Conservation (phyloP, 768 basidiomycete species). For the Porpolomopsis calyptriformis region DNA sequence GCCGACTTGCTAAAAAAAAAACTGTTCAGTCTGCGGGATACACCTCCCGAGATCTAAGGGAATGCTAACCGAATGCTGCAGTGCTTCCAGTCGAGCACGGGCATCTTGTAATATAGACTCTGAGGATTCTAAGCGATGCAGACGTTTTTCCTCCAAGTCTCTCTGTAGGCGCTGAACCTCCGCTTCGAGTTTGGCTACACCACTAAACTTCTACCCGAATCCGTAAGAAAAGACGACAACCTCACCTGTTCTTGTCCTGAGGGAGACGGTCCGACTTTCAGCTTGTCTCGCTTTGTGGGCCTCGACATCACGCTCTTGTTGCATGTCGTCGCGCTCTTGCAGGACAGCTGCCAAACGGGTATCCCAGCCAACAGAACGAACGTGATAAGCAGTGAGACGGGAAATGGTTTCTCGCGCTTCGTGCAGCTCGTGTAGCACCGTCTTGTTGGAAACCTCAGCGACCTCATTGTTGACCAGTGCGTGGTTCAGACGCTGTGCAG, state of each 20-base stretch:
- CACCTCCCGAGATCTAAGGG: slow-evolving; percentile 6
- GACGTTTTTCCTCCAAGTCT: slow-evolving; percentile 49
- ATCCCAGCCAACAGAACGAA: slow-evolving; percentile 63
- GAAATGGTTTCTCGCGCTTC: slow-evolving; percentile 59
- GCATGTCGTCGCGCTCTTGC: slow-evolving; percentile 74
- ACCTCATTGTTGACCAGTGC: slow-evolving; percentile 75
- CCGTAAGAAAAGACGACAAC: slow-evolving; percentile 13
- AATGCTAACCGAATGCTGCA: slow-evolving; percentile 45
- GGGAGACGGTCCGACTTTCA: slow-evolving; percentile 51
- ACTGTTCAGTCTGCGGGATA: slow-evolving; percentile 9
- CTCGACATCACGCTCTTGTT: slow-evolving; percentile 71
- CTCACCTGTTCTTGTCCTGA: slow-evolving; percentile 59
- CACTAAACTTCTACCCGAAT: slow-evolving; percentile 1
- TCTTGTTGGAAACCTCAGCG: slow-evolving; percentile 68
- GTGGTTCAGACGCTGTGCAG: slow-evolving; percentile 62
- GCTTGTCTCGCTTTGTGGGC: slow-evolving; percentile 54
- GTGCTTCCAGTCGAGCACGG: slow-evolving; percentile 46
- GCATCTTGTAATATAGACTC: slow-evolving; percentile 61
- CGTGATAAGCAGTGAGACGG: slow-evolving; percentile 57
- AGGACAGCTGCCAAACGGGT: slow-evolving; percentile 49
- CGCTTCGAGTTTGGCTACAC: slow-evolving; percentile 53
- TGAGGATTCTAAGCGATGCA: slow-evolving; percentile 52
- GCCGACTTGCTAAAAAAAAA: slow-evolving; percentile 26
- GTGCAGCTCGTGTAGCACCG: slow-evolving; percentile 61
- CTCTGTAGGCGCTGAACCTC: slow-evolving; percentile 59